phyloP scores from a whole-genome alignment of 1,284 basidiomycete species.

The Sanghuangporus baumii region DNA sequence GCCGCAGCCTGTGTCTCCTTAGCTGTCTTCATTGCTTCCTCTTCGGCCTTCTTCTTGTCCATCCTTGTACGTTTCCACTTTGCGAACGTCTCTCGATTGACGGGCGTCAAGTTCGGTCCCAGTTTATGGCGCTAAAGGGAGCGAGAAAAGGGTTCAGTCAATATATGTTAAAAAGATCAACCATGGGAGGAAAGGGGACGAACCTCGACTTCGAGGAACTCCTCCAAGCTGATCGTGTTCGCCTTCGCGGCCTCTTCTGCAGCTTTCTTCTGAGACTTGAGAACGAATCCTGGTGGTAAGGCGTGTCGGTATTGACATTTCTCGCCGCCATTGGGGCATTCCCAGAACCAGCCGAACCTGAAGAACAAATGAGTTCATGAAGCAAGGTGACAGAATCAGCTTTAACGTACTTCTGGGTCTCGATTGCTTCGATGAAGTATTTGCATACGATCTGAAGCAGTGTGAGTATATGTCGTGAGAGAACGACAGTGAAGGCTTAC shows the following conservation, averaged over 20 bases:
- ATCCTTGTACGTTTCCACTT: conserved; percentile 92
- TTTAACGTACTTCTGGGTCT: conserved; percentile 67
- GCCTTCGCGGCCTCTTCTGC: conserved; percentile 83
- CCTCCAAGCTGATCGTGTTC: conserved; percentile 89
- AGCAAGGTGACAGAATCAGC: neutral
- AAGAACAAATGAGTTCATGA: neutral
- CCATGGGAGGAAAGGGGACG: conserved; percentile 20
- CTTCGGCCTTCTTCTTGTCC: conserved; percentile 89
- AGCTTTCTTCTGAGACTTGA: conserved; percentile 88
- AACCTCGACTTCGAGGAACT: conserved; percentile 97
- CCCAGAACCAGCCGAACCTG: conserved; percentile 89
- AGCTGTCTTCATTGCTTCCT: conserved; percentile 75
- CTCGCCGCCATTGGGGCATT: conserved; percentile 79
- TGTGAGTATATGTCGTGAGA: neutral
- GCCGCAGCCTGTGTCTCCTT: conserved; percentile 84
- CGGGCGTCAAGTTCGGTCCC: conserved; percentile 87
- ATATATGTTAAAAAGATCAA: neutral
- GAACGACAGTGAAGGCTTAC: conserved; percentile 38
- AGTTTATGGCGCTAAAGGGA: conserved; percentile 82
- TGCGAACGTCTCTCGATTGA: conserved; percentile 91
- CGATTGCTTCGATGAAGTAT: conserved; percentile 95
- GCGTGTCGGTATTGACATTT: conserved; percentile 95
- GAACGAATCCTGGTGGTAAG: conserved; percentile 91
- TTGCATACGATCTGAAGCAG: conserved; percentile 88
- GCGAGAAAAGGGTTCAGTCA: neutral